These are phyloP conservation scores for Tetrapisispora nanseiensis DNA, from an alignment of 805 yeast genomes.

Conservation along the genomic window DNA sequence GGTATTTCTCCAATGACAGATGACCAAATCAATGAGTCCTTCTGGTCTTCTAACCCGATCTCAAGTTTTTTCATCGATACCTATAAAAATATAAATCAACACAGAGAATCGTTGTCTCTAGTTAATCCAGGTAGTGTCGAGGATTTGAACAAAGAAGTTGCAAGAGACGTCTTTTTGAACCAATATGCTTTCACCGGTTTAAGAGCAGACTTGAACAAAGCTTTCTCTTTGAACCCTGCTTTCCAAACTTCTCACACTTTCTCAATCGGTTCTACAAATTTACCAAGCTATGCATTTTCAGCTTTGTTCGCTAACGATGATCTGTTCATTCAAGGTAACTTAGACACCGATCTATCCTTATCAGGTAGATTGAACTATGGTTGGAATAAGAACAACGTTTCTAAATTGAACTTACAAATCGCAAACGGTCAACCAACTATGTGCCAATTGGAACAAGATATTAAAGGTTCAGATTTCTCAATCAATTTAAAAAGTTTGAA, in stretches of 20 bases:
- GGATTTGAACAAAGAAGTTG: conserved; percentile 85
- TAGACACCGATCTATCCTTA: conserved; percentile 78
- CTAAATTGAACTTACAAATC: conserved; percentile 81
- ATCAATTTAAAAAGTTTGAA: conserved; percentile 84
- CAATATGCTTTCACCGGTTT: conserved; percentile 91
- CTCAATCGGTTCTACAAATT: conserved; percentile 71
- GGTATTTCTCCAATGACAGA: conserved; percentile 45
- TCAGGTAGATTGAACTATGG: conserved; percentile 87
- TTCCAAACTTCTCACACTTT: conserved; percentile 96
- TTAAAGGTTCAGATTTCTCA: conserved; percentile 80
- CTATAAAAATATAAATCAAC: conserved; percentile 60
- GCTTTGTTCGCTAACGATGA: conserved; percentile 83
- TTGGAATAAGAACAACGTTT: conserved; percentile 69
- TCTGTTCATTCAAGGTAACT: conserved; percentile 79
- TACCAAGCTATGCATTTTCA: conserved; percentile 86
- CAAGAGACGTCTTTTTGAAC: conserved; percentile 83
- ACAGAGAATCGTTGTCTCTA: conserved; percentile 73
- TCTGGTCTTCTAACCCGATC: conserved; percentile 79
- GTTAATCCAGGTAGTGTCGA: conserved; percentile 92
- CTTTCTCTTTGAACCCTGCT: conserved; percentile 81
- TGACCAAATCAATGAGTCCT: conserved; percentile 37
- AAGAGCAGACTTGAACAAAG: conserved; percentile 92
- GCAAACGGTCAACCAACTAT: conserved; percentile 84
- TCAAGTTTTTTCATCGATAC: conserved; percentile 71
- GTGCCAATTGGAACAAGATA: conserved; percentile 94